Percentiles rank a stretch among this genome's conserved stretches.
Conservation (phyloP, 2,329 filamentous ascomycete genomes). For the Clarireedia homoeocarpa region DNA sequence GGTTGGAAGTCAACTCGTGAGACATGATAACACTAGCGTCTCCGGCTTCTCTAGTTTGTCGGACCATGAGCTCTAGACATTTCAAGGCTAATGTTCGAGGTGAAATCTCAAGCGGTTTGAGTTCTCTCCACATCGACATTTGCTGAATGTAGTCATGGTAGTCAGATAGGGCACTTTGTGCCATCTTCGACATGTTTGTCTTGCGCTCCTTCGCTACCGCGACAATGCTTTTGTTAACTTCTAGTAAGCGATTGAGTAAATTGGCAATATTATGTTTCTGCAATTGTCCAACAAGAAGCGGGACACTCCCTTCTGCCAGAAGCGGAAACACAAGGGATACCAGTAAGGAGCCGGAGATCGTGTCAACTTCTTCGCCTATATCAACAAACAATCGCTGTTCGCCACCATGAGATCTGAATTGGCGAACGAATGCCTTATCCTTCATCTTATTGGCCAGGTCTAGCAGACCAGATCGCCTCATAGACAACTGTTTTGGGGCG, state of each 20-base stretch:
- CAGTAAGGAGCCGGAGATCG: conserved; percentile 55
- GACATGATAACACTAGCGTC: conserved; percentile 43
- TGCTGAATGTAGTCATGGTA: conserved; percentile 47
- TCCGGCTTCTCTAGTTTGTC: conserved; percentile 41
- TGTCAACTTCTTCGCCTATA: conserved; percentile 51
- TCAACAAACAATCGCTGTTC: conserved; percentile 60
- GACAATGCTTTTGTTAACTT: conserved; percentile 46
- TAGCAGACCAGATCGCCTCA: conserved; percentile 50
- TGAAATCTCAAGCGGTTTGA: conserved; percentile 44
- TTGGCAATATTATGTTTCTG: conserved; percentile 44
- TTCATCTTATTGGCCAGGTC: conserved; percentile 53
- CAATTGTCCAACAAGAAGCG: conserved; percentile 51
- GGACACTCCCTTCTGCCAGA: conserved; percentile 50
- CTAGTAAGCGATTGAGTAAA: conserved; percentile 50
- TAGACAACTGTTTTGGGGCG: conserved; percentile 37
- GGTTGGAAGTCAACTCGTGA: conserved; percentile 37
- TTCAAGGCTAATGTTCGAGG: conserved; percentile 57
- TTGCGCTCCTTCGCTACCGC: conserved; percentile 55
- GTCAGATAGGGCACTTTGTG: conserved; percentile 46
- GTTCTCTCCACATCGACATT: conserved; percentile 52
- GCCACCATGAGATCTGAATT: conserved; percentile 68
- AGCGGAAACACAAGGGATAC: conserved; percentile 57
- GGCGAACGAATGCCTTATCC: conserved; percentile 54
- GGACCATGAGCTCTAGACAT: conserved; percentile 50
- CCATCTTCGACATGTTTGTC: conserved; percentile 60